Base-by-base conservation (phyloP, 768 basidiomycete species). In the Psilocybe cubensis region DNA sequence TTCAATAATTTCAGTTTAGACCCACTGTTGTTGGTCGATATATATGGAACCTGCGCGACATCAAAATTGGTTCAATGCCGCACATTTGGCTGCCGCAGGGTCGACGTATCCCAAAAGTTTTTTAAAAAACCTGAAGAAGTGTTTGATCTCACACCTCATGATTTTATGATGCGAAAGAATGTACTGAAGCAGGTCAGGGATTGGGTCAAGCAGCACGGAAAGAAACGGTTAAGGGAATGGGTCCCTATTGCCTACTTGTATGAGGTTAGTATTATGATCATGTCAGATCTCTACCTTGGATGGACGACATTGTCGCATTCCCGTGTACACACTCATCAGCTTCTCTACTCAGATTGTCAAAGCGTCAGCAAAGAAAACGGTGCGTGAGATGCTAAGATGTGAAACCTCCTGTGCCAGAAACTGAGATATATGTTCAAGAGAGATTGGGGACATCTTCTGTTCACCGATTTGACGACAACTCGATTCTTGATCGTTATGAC, bases 181-280 rank as follows among this genome's bases (percentile, higher is more conserved):
- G 65, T 73, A 11, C 56, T 74, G 14, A 57, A 62, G 27, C 68
- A 68, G 27, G 68, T 75, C 45, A 50, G 35, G 45, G 53, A 50
- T 5, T 43, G 20, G 38, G 28, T 5, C 1, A 33, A 55, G 14
- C 25, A 60, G 47, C 20, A 51, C 17, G 27, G 41, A 10, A 18
- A n/a, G 20, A 28, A 28, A 17, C 40, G 52, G 53, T 17, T 14
- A 3, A 23, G 63, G 8, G 52, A 68, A 47, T 73, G 69, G 69
- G 47, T 57, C 28, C 71, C 70, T 1, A 75, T 72, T 50, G 48
- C 72, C 51, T 75, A 71, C 42, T 25, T 55, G 8, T 75, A 68
- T 54, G 73, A 75, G 70, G 73, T 72, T 49, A 24, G 66, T 53
- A 17, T 31, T n/a, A n/a, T n/a, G n/a, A n/a, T n/a, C n/a, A n/a